A percentile compares a stretch with the other conserved stretches of the same genome.
These are phyloP conservation scores for Alternaria brassicae DNA, from an alignment of 2,329 filamentous ascomycete species.

Conservation along the genomic window DNA sequence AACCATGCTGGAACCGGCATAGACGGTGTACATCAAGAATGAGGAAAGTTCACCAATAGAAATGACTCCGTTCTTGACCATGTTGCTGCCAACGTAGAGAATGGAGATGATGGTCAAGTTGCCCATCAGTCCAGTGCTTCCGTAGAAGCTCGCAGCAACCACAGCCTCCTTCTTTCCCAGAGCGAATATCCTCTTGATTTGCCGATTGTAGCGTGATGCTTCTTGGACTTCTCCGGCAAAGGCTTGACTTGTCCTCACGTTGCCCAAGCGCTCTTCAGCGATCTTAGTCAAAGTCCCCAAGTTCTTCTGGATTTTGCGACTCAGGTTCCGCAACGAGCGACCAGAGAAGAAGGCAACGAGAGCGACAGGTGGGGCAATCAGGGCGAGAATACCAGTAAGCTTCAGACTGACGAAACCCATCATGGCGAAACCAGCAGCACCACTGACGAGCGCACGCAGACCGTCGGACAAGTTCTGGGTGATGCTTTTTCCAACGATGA, in stretches of 20 bases:
- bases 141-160: slow-evolving; percentile 90
- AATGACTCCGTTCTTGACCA: slow-evolving; percentile 86
- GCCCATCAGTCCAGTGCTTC: slow-evolving; percentile 83
- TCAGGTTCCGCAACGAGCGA: slow-evolving; percentile 84
- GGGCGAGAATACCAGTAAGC: slow-evolving; percentile 81
- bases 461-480: slow-evolving; percentile 98
- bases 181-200: slow-evolving; percentile 89
- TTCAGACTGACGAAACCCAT: slow-evolving; percentile 97
- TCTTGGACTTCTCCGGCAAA: slow-evolving; percentile 94
- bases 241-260: slow-evolving; percentile 94
- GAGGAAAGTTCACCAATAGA: slow-evolving; percentile 91
- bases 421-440: slow-evolving; percentile 83
- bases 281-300: slow-evolving; percentile 94
- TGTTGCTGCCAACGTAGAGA: slow-evolving; percentile 86
- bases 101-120: slow-evolving; percentile 96
- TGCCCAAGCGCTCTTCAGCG: slow-evolving; percentile 95
- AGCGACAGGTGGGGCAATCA: slow-evolving; percentile 91
- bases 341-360: slow-evolving; percentile 92
- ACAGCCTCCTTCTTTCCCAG: slow-evolving; percentile 87
- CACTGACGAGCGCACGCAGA: slow-evolving; percentile 88
- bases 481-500: slow-evolving; percentile 98
- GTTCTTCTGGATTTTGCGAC: slow-evolving; percentile 91
- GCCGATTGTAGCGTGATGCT: slow-evolving; percentile 86
- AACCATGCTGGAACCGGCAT: slow-evolving; percentile 83
- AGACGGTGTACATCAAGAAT: slow-evolving; percentile 98